Conservation (phyloP, 345 rosid genomes). For the Firmiana major region DNA sequence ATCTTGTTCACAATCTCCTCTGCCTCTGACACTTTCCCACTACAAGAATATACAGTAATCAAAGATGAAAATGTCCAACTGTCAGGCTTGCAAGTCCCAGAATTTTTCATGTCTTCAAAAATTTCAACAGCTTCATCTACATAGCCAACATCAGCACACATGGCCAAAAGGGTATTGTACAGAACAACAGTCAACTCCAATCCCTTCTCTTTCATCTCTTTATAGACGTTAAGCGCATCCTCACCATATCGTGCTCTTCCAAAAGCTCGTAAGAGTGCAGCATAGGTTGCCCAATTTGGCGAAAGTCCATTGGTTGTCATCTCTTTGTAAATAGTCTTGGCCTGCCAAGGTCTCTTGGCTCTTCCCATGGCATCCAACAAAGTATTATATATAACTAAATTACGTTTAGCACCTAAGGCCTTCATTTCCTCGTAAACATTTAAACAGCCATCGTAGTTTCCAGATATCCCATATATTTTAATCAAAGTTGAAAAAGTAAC, state of each 20-base stretch:
- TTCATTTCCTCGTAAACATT: constrained; percentile 94
- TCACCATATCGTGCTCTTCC: constrained; percentile 76
- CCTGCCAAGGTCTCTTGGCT: constrained; percentile 97
- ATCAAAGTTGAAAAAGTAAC: constrained; percentile 70
- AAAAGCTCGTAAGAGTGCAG: constrained; percentile 73
- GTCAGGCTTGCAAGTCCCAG: constrained; percentile 60
- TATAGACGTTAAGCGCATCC: constrained; percentile 62
- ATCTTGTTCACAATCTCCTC: constrained; percentile 70
- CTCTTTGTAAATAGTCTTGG: constrained; percentile 60
- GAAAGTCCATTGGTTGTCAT: constrained; percentile 56
- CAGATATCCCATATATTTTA: constrained; percentile 51
- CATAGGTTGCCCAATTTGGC: constrained; percentile 63
- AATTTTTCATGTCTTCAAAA: constrained; percentile 66
- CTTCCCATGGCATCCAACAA: constrained; percentile 87
- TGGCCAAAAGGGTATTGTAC: constrained; percentile 76
- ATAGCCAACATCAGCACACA: constrained; percentile 86
- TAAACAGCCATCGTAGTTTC: constrained; percentile 87
- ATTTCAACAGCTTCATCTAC: constrained; percentile 63
- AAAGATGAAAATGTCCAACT: constrained; percentile 93
- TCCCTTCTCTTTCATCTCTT: constrained; percentile 80
- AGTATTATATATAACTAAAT: constrained; percentile 59
- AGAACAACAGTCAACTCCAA: constrained; percentile 54
- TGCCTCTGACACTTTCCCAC: constrained; percentile 73
- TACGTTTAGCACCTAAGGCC: constrained; percentile 71
- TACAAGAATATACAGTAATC: constrained; percentile 71